A percentile compares a stretch with the other conserved stretches of the same genome.
phyloP scores from a whole-genome alignment of 2,329 filamentous ascomycete species.

The Xylaria sp. region DNA sequence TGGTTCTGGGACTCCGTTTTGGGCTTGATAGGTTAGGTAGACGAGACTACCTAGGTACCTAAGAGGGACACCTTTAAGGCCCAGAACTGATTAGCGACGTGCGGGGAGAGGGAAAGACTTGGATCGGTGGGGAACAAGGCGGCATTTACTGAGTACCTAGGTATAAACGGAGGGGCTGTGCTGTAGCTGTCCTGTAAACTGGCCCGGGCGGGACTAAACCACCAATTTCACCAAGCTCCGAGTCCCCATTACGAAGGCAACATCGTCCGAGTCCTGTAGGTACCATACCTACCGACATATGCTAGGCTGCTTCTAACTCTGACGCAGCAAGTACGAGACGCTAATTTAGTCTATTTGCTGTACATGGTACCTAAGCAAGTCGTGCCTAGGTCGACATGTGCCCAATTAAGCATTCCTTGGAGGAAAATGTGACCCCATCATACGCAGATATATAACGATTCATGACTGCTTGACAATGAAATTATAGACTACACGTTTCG shows the following conservation, averaged over 20 bases:
- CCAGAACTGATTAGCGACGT: constrained; percentile 8
- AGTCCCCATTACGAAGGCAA: not conserved
- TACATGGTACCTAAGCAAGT: too few relatives aligned
- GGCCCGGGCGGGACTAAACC: not conserved
- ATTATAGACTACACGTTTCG: too few relatives aligned
- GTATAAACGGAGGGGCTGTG: constrained; percentile 13
- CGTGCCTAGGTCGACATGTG: too few relatives aligned
- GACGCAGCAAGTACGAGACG: too few relatives aligned
- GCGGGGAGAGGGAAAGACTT: constrained; percentile 14
- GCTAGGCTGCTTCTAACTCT: too few relatives aligned
- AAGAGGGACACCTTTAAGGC: not conserved
- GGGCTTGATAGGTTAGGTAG: not conserved
- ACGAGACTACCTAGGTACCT: too few relatives aligned
- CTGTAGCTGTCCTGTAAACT: too few relatives aligned
- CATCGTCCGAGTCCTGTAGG: not conserved
- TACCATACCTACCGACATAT: not conserved
- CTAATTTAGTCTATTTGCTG: too few relatives aligned
- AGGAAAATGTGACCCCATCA: too few relatives aligned
- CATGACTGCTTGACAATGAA: too few relatives aligned
- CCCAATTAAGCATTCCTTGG: too few relatives aligned
- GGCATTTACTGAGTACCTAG: not conserved
- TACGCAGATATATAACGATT: too few relatives aligned
- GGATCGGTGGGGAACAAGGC: constrained; percentile 16
- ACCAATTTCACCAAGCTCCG: not conserved
- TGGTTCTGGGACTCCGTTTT: not conserved